phyloP scores from a whole-genome alignment of 164 flowering plant genomes.

The Umbilicus rupestris region DNA sequence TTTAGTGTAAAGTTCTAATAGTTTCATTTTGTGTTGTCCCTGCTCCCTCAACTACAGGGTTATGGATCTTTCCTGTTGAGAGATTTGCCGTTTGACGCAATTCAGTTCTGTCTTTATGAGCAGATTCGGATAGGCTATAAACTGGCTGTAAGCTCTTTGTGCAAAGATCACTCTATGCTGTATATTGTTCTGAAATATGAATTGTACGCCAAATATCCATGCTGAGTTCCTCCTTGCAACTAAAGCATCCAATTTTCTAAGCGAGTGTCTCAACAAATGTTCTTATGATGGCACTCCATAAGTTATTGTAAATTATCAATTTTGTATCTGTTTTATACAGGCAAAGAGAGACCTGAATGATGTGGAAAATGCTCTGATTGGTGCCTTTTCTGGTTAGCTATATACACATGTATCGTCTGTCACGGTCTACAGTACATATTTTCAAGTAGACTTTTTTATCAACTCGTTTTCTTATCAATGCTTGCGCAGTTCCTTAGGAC shows the following conservation, averaged over 20 bases:
- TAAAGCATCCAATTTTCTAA: not conserved
- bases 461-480: too few relatives aligned
- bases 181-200: not conserved
- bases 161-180: not conserved
- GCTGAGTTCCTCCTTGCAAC: not conserved
- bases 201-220: not conserved
- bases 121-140: constrained; percentile 89
- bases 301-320: not conserved
- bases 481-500: too few relatives aligned
- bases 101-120: constrained; percentile 96
- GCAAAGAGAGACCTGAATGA: constrained; percentile 74
- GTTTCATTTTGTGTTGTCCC: not conserved
- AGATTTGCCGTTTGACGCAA: constrained; percentile 96
- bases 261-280: not conserved
- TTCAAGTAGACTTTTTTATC: too few relatives aligned
- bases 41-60: constrained; percentile 47
- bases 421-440: too few relatives aligned
- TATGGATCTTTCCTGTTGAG: constrained; percentile 84
- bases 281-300: not conserved
- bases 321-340: constrained; percentile 39
- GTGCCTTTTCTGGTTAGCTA: constrained; percentile 85
- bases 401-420: not conserved
- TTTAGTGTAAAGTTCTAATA: not conserved
- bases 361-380: constrained; percentile 85
- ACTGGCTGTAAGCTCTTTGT: constrained; percentile 51